Base-by-base conservation (phyloP, 2,329 filamentous ascomycete genomes). In the Phyllosticta ampelicida region DNA sequence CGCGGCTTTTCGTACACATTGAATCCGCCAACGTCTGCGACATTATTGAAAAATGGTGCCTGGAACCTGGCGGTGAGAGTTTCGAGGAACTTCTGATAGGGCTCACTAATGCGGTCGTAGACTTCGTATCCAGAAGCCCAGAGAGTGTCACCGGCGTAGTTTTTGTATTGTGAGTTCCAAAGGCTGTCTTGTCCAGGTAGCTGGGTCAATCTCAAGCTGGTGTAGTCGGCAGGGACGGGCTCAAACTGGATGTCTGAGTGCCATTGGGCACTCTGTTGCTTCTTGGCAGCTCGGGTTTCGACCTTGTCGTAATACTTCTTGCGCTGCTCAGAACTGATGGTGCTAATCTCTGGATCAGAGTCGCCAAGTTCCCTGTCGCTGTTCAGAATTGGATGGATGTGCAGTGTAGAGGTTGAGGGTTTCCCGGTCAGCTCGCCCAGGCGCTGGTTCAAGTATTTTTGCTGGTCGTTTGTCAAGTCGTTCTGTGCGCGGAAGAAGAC, bases 391-490 rank as follows among this genome's bases (percentile, higher is more conserved):
- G 83, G 83, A 63, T 85, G 82, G 51, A 85, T 82, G 65, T 86
- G 83, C 9, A 85, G 71, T 21, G 75, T 75, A 0, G 81, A 83
- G 0, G 77, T 78, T 0, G 69, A 65, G 0, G 82, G 82, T 60
- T 82, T 82, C 58, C 81, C 81, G 0, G 79, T 76, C 0, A 84
- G 74, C 65, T 83, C 71, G 10, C 83, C 83, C 0, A 86, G 77
- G 36, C 75, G 71, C 58, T 80, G 77, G 51, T 74, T 73, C 13
- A 82, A 73, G 18, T 75, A 67, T 67, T 82, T 82, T 62, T 82
- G 79, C 13, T 78, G 70, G 4, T 78, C 72, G 50, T 79, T 73
- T 53, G 71, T 73, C 11, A 81, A 68, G 36, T 73, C 71, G 62
- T 77, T 71, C 61, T 81, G 78, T 51, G 74, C 74, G 51, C 78